Percentiles rank a stretch among this genome's conserved stretches.
phyloP scores from a whole-genome alignment of 2,329 filamentous ascomycete genomes.

The Sclerotinia nivalis region DNA sequence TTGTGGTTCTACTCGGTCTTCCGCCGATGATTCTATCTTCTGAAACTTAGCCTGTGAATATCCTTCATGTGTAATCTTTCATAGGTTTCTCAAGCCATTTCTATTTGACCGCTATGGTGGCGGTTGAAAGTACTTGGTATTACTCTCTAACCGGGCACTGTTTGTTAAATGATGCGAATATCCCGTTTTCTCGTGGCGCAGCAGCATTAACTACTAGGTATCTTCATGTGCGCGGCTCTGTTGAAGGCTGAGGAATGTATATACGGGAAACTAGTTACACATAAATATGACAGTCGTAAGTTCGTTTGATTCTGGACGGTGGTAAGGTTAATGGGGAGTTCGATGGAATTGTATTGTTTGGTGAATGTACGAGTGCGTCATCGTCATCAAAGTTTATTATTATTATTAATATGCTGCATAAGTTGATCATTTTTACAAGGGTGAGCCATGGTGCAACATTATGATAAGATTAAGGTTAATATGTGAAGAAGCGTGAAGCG shows the following conservation, averaged over 20 bases:
- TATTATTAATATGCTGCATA: background rate
- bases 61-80: background rate
- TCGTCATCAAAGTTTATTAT: too few relatives aligned
- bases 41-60: background rate
- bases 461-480: background rate
- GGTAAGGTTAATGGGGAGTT: too few relatives aligned
- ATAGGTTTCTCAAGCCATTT: background rate
- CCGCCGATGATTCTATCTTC: too few relatives aligned
- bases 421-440: conserved; percentile 8
- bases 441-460: background rate
- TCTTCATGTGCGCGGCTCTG: background rate
- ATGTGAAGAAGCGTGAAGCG: background rate
- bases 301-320: background rate
- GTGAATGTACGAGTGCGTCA: background rate
- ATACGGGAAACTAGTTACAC: background rate
- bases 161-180: background rate
- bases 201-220: background rate
- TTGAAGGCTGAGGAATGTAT: background rate
- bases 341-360: too few relatives aligned
- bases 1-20: background rate
- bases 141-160: background rate
- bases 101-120: background rate
- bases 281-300: background rate
- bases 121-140: background rate
- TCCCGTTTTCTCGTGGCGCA: background rate